Percentiles rank a stretch among this genome's conserved stretches.
phyloP scores from a whole-genome alignment of 257 asterid species.

The Coffea eugenioides region DNA sequence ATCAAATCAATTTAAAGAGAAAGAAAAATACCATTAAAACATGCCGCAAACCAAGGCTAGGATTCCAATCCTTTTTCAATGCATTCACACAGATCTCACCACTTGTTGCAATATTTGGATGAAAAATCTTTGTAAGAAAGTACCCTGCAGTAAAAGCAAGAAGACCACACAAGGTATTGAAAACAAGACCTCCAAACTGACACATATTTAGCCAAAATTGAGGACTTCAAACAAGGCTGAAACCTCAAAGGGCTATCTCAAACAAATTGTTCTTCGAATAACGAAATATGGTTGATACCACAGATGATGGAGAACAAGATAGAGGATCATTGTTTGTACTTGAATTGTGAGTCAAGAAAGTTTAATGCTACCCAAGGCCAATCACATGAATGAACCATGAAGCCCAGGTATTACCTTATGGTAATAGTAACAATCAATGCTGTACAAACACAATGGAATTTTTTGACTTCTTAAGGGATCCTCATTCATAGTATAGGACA shows the following conservation, averaged over 20 bases:
- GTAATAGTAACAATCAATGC: not conserved
- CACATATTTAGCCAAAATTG: too few species aligned
- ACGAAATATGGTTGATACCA: not conserved
- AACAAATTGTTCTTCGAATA: not conserved
- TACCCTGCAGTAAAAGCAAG: slow-evolving; percentile 48
- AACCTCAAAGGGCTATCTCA: not conserved
- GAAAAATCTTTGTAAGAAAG: slow-evolving; percentile 90
- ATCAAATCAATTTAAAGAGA: not conserved
- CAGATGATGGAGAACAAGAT: not conserved
- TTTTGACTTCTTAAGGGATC: not conserved
- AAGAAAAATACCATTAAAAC: slow-evolving; percentile 65
- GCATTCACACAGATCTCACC: slow-evolving; percentile 99
- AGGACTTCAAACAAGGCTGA: not conserved
- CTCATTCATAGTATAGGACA: too few species aligned
- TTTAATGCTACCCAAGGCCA: not conserved
- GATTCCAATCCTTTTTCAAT: slow-evolving; percentile 91
- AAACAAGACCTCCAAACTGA: not conserved
- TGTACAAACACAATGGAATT: not conserved
- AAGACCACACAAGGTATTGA: not conserved
- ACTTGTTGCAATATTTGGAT: slow-evolving; percentile 78
- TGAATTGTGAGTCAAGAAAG: too few species aligned
- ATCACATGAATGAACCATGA: not conserved
- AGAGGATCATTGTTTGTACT: not conserved
- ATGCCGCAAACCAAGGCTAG: slow-evolving; percentile 87
- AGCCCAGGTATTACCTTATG: not conserved